phyloP scores from a whole-genome alignment of 768 basidiomycete species.

The Kwoniella sp. region DNA sequence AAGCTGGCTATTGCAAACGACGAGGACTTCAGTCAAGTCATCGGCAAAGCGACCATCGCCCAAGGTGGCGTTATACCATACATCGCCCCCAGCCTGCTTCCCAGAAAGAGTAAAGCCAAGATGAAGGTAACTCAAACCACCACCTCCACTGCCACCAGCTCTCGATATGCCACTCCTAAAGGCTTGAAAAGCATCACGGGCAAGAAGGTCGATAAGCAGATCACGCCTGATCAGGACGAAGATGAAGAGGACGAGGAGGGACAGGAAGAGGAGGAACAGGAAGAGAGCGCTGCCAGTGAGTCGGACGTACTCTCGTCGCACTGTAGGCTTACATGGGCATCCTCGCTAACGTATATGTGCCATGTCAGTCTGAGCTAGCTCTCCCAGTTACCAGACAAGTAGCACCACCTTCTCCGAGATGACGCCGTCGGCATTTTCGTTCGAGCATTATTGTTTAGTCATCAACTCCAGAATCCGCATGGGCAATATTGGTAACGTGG shows the following conservation, averaged over 20 bases:
- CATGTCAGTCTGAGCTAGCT: too few species aligned
- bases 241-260: background rate
- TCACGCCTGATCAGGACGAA: background rate
- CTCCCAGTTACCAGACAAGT: too few species aligned
- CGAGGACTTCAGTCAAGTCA: slow-evolving; percentile 72
- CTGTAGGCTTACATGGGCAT: too few species aligned
- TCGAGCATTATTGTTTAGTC: too few species aligned
- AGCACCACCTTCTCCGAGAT: too few species aligned
- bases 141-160: background rate
- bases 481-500: too few species aligned
- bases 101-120: slow-evolving; percentile 24
- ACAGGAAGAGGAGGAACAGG: background rate
- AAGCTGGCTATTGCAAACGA: slow-evolving; percentile 86
- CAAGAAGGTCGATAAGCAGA: background rate
- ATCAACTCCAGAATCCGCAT: too few species aligned
- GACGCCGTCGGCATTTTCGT: too few species aligned
- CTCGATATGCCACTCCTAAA: background rate
- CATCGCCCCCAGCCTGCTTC: slow-evolving; percentile 65
- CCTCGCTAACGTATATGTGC: too few species aligned
- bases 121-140: background rate
- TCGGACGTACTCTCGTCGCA: too few species aligned
- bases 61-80: slow-evolving; percentile 75
- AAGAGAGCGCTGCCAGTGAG: background rate
- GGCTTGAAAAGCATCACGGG: background rate
- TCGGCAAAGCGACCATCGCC: slow-evolving; percentile 78